phyloP scores from a whole-genome alignment of 75 land plant genomes.

The Selaginella moellendorffii region DNA sequence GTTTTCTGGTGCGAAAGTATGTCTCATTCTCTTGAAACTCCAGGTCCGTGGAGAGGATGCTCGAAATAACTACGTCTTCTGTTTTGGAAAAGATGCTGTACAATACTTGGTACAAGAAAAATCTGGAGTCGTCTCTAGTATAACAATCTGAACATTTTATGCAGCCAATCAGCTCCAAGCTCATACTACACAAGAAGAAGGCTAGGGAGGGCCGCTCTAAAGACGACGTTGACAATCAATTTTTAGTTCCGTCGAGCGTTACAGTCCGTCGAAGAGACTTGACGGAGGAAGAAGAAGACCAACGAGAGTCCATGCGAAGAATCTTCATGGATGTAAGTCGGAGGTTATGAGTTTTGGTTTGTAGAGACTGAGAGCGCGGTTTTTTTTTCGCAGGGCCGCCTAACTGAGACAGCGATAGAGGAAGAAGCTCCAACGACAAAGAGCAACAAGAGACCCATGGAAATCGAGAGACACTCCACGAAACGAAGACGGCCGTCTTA shows the following conservation, averaged over 20 bases:
- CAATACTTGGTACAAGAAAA: conserved; percentile 79
- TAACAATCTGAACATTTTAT: conserved; percentile 5
- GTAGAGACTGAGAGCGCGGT: not conserved
- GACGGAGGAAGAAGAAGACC: conserved; percentile 30
- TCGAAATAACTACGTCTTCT: conserved; percentile 56
- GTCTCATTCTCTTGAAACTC: not conserved
- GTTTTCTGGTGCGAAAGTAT: not conserved
- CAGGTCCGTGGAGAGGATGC: conserved; percentile 69
- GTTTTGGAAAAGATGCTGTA: conserved; percentile 52
- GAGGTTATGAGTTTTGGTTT: not conserved
- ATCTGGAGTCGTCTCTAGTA: not conserved
- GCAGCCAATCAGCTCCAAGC: conserved; percentile 81
- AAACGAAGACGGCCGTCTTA: not conserved
- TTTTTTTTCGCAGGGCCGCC: not conserved
- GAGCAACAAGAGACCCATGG: not conserved
- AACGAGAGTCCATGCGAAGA: conserved; percentile 10
- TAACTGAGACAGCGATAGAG: not conserved
- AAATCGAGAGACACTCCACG: too few relatives aligned
- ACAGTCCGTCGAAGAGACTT: conserved; percentile 43
- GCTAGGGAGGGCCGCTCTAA: conserved; percentile 86
- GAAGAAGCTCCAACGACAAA: not conserved
- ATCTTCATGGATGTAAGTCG: conserved; percentile 26
- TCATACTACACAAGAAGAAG: conserved; percentile 71
- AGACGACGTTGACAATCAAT: conserved; percentile 59
- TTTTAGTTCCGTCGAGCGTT: conserved; percentile 57